Evolutionary conservation across 164 flowering plant species (phyloP), one percentile per base, ranked within the genome.

Genomic region (Taxillus chinensis): DNA sequence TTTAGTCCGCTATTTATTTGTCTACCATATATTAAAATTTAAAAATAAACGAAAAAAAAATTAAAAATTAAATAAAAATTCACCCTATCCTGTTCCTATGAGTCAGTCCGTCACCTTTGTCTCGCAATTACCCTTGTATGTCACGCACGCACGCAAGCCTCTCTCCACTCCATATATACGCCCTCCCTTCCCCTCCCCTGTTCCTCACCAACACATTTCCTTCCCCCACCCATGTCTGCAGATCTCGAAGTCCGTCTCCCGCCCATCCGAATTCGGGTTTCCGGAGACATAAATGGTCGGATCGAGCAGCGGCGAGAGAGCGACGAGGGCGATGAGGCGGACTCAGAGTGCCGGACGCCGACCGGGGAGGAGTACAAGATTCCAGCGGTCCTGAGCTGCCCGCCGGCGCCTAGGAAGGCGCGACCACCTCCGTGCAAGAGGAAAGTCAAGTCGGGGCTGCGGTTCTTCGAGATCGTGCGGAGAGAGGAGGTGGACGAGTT

Each of bases 341-440:
- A 8, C 14, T 48, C 51, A 16, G 62, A 45, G 10, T 72, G 76
- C 55, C 59, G 39, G 13, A 77, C 80, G 14, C 80, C 80, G 6
- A 74, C 67, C 4, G 64, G 74, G 0, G 59, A 57, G 8, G 66
- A 67, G 9, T 58, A 69, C 59, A 68, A 59, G 72, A 77, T 77
- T 41, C 78, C 80, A 12, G 41, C 40, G 13, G 56, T 63, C 12
- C 57, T 61, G 3, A 64, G 39, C 62, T 77, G 80, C 49, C 80
- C 80, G 10, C 78, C 80, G 43, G 72, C 78, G 45, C 80, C 80
- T 3, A 41, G 62, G 58, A 77, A 77, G 68, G 58, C 54, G 45
- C 62, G 49, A 51, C 9, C 8, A 16, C 58, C 58, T 8, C 10
- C 58, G 39, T 10, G 3, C 8, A 42, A 16, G 56, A 14, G 27